These are phyloP conservation scores for Pseudopithomyces maydicus DNA, from an alignment of 2,329 filamentous ascomycete species.

Conservation along the genomic window DNA sequence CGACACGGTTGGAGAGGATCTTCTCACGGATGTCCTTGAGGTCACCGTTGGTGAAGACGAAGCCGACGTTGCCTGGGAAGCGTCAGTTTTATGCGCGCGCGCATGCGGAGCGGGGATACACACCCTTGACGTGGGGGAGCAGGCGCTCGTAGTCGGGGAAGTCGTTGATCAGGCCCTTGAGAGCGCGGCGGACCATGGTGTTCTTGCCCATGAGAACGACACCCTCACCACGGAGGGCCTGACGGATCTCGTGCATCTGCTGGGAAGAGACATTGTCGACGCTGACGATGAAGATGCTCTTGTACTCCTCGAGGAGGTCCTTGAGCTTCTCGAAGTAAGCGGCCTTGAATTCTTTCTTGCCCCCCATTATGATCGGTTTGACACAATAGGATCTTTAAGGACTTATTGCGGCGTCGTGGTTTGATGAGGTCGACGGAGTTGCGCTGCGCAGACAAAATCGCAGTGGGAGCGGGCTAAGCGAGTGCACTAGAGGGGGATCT, in stretches of 20 bases:
- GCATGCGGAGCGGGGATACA: slow-evolving; percentile 14
- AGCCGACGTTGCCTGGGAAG: slow-evolving; percentile 77
- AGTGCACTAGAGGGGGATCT: slow-evolving; percentile 1
- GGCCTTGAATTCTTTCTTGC: slow-evolving; percentile 93
- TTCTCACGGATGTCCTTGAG: slow-evolving; percentile 92
- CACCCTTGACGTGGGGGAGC: slow-evolving; percentile 87
- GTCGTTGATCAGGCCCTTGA: slow-evolving; percentile 91
- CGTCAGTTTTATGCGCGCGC: slow-evolving; percentile 20
- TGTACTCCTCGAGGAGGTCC: slow-evolving; percentile 93
- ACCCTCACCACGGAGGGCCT: slow-evolving; percentile 85
- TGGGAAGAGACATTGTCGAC: slow-evolving; percentile 98
- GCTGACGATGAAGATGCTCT: slow-evolving; percentile 95
- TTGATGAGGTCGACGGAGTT: slow-evolving; percentile 24
- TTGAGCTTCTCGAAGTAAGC: slow-evolving; percentile 99
- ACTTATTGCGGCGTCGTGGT: slow-evolving; percentile 55
- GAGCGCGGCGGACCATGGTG: slow-evolving; percentile 99
- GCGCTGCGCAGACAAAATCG: slow-evolving; percentile 26
- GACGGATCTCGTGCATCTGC: slow-evolving; percentile 99
- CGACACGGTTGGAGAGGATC: slow-evolving; percentile 96
- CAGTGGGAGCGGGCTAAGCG: slow-evolving; percentile 16
- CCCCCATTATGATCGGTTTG: slow-evolving; percentile 91
- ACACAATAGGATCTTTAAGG: slow-evolving; percentile 99
- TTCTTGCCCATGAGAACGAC: slow-evolving; percentile 99
- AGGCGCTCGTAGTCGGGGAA: slow-evolving; percentile 98
- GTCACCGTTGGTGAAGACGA: slow-evolving; percentile 99